Conservation (phyloP, 2,329 filamentous ascomycete species). For the Pseudocercospora cruenta region DNA sequence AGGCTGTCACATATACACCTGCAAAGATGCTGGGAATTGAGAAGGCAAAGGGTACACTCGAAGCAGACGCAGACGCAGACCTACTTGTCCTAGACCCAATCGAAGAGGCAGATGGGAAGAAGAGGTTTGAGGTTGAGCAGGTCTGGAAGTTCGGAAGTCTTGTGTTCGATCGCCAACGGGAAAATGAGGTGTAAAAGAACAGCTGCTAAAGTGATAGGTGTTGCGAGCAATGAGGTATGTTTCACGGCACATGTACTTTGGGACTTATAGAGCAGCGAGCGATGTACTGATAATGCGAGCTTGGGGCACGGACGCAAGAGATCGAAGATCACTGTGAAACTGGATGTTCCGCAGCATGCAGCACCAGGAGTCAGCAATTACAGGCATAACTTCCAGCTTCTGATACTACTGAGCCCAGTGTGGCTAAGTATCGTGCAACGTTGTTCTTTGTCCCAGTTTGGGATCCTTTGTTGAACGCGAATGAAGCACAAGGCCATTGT, state of each 20-base stretch:
- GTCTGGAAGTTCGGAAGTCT: slow-evolving; percentile 77
- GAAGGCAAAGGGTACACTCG: slow-evolving; percentile 64
- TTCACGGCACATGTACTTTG: background rate
- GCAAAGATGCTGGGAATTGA: slow-evolving; percentile 74
- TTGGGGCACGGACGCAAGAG: background rate
- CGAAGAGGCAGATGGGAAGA: slow-evolving; percentile 47
- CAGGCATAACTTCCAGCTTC: too few species aligned
- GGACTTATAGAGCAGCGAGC: background rate
- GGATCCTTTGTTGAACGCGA: too few species aligned
- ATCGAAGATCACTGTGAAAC: background rate
- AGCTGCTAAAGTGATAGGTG: background rate
- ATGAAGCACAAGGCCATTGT: too few species aligned
- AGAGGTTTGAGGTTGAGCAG: slow-evolving; percentile 67
- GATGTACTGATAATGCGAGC: background rate
- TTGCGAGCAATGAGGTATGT: background rate
- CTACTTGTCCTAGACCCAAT: slow-evolving; percentile 67
- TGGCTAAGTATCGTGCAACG: too few species aligned
- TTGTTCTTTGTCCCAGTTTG: too few species aligned
- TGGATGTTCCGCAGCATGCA: background rate
- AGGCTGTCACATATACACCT: slow-evolving; percentile 75
- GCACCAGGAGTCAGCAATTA: too few species aligned
- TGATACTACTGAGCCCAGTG: too few species aligned
- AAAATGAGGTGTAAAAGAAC: background rate
- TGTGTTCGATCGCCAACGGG: slow-evolving; percentile 41
- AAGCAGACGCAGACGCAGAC: slow-evolving; percentile 53